phyloP scores from a whole-genome alignment of 768 basidiomycete species.

The Coprinopsis strossmayeri region DNA sequence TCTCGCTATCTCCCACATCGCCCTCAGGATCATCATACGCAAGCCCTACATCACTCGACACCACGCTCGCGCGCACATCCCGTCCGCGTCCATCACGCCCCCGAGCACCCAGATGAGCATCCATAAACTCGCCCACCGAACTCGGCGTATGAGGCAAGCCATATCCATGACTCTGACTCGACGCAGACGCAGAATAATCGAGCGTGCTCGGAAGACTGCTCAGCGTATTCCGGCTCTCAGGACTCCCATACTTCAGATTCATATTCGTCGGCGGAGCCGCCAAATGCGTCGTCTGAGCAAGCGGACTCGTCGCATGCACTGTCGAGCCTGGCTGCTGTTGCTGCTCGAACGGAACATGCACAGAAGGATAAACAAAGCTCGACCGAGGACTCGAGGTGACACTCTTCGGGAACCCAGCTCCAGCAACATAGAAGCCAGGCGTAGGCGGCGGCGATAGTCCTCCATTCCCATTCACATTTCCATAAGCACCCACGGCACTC shows the following conservation, averaged over 20 bases:
- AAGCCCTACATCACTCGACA: neutral
- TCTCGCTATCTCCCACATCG: neutral
- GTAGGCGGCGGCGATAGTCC: neutral
- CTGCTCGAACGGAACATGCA: neutral
- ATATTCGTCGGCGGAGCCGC: neutral
- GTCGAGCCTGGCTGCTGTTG: neutral
- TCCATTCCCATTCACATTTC: too few species aligned
- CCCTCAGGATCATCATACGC: neutral
- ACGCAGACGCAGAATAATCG: neutral
- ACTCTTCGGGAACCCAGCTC: slow-evolving; percentile 4
- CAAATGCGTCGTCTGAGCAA: neutral
- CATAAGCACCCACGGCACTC: too few species aligned
- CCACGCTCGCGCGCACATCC: neutral
- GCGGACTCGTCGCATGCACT: neutral
- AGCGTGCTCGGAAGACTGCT: neutral
- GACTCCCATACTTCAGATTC: neutral
- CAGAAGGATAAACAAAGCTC: neutral
- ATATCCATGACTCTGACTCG: neutral
- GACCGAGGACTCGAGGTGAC: neutral
- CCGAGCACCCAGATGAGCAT: neutral
- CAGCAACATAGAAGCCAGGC: slow-evolving; percentile 1
- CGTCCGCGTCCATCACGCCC: too few species aligned
- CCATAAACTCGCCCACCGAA: neutral
- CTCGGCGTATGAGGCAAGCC: neutral
- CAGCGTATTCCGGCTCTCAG: neutral